Conservation (phyloP, 2,329 filamentous ascomycete genomes). For the Lasiodiplodia theobromae region DNA sequence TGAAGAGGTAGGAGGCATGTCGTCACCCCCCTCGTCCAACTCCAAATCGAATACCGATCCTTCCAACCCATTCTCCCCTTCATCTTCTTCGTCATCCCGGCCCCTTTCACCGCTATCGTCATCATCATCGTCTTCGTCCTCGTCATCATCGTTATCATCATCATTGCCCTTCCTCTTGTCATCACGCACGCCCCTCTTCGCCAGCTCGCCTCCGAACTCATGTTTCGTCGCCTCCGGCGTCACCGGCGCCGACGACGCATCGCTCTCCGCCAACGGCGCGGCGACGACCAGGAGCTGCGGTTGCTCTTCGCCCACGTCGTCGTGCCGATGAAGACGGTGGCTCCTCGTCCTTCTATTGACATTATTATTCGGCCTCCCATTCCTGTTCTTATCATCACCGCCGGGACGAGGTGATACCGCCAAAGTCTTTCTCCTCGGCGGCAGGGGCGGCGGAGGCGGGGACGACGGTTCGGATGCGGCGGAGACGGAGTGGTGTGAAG, state of each 20-base stretch:
- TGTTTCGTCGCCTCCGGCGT: constrained; percentile 11
- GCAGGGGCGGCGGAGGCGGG: constrained; percentile 56
- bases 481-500: constrained; percentile 36
- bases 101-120: background rate
- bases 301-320: background rate
- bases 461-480: constrained; percentile 30
- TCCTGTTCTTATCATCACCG: background rate
- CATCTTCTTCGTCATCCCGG: background rate
- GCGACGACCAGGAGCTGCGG: constrained; percentile 16
- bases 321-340: background rate
- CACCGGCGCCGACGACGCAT: constrained; percentile 3
- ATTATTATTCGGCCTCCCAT: background rate
- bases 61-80: background rate
- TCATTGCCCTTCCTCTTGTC: too few species aligned
- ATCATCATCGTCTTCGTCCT: background rate
- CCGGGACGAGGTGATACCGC: background rate
- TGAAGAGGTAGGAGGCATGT: background rate
- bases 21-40: constrained; percentile 9
- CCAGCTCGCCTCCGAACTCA: background rate
- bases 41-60: constrained; percentile 17
- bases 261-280: constrained; percentile 3
- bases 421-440: constrained; percentile 50
- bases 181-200: background rate
- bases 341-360: background rate
- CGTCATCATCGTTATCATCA: background rate